Base-by-base conservation (phyloP, 441 rosid species). In the Theobroma grandiflorum region DNA sequence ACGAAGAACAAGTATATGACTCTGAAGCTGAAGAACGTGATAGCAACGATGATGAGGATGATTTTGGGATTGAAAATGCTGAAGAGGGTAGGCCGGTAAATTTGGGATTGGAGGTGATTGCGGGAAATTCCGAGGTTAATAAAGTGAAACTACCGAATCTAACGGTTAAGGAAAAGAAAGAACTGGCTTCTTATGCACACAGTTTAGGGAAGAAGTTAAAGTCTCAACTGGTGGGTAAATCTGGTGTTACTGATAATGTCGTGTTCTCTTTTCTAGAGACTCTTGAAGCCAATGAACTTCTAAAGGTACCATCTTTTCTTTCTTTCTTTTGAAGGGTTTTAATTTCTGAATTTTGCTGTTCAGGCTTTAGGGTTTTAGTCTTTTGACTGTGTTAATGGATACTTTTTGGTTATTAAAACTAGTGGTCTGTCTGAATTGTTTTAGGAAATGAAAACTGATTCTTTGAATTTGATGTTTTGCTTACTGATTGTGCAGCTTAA, bases 91-190 rank as follows among this genome's bases (percentile, higher is more conserved):
- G 78, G 7, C 37, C 49, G 22, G 72, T 45, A 63, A 72, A 75
- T 12, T 77, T 49, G 66, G 79, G 55, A 45, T 50, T 37, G 72
- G 81, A 67, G 83, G 79, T 62, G 20, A 55, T 67, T n/a, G 76
- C 53, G 8, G 75, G 59, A 65, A 82, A 78, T 50, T 33, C 66
- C 59, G 49, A 81, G 42, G 53, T 8, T 68, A 82, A 72, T 69
- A 72, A 52, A 18, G 70, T 47, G 74, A 74, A 85, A 66, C 50
- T 82, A 55, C 89, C 83, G 64, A 88, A 74, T 43, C 76, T 96
- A 87, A 85, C 94, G 3, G 89, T 89, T 80, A 96, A 93, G 88
- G 99, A 96, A 82, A 96, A 96, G 94, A 94, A 96, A 82, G 97
- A 94, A 77, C 78, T 96, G 71, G 95, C 95, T 59, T 93, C 95